phyloP scores from a whole-genome alignment of 176 grass and related monocot species.

The Cenchrus purpureus region DNA sequence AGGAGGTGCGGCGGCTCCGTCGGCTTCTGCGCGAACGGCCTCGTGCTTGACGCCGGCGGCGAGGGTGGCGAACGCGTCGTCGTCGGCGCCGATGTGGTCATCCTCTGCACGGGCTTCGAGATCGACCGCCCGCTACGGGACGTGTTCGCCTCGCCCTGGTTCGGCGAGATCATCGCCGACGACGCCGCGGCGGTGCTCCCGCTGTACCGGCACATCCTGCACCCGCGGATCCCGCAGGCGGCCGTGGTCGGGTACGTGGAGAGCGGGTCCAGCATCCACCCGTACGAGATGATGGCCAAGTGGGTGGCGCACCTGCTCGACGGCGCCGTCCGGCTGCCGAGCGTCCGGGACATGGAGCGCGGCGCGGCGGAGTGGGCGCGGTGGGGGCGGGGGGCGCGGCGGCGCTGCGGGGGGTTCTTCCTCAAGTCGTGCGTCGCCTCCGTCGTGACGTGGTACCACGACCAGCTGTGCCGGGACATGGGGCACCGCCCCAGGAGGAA shows the following conservation, averaged over 20 bases:
- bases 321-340: conserved; percentile 38
- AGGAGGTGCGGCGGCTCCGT: background rate
- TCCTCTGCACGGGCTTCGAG: conserved; percentile 58
- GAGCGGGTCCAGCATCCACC: conserved; percentile 38
- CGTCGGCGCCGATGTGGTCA: conserved; percentile 45
- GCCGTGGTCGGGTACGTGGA: conserved; percentile 53
- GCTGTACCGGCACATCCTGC: conserved; percentile 52
- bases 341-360: conserved; percentile 49
- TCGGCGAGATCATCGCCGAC: conserved; percentile 29
- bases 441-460: conserved; percentile 58
- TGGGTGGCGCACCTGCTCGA: conserved; percentile 61
- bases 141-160: conserved; percentile 38
- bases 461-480: conserved; percentile 62
- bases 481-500: conserved; percentile 47
- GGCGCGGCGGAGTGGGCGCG: conserved; percentile 46
- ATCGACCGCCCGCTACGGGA: conserved; percentile 48
- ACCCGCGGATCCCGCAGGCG: conserved; percentile 57
- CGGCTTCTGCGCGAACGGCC: conserved; percentile 42
- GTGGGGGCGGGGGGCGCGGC: conserved; percentile 22
- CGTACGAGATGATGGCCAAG: conserved; percentile 56
- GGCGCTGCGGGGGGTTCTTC: conserved; percentile 12
- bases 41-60: conserved; percentile 16
- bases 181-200: background rate
- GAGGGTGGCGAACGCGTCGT: background rate
- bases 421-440: conserved; percentile 37